Percentiles rank a stretch among this genome's conserved stretches.
Conservation (phyloP, 2,329 filamentous ascomycete species). For the Colletotrichum eleusines region DNA sequence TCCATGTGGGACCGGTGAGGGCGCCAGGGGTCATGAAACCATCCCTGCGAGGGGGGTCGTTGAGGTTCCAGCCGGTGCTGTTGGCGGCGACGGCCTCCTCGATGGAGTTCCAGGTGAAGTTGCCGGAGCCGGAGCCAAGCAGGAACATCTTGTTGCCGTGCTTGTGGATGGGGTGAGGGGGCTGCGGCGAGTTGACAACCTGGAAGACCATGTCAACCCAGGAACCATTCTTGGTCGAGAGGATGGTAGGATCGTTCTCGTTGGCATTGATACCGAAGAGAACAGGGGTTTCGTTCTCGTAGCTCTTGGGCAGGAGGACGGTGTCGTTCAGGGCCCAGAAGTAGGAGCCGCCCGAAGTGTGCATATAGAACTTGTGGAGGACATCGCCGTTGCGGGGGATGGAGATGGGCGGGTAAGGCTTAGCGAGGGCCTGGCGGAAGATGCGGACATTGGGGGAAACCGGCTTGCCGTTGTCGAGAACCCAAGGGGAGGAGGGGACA, state of each 20-base stretch:
- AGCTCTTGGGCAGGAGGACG: constrained; percentile 53
- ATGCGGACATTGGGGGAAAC: constrained; percentile 55
- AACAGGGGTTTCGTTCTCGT: constrained; percentile 56
- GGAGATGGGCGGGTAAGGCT: constrained; percentile 61
- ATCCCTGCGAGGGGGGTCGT: constrained; percentile 66
- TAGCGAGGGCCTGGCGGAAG: constrained; percentile 57
- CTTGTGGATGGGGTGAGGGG: constrained; percentile 73
- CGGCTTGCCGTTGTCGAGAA: constrained; percentile 62
- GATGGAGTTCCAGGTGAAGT: constrained; percentile 65
- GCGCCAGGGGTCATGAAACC: constrained; percentile 55
- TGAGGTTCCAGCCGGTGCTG: constrained; percentile 68
- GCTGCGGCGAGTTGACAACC: constrained; percentile 59
- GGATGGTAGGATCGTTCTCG: constrained; percentile 57
- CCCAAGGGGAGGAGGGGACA: constrained; percentile 55
- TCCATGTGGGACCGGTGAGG: constrained; percentile 54
- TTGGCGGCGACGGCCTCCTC: constrained; percentile 62
- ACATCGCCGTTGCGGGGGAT: constrained; percentile 58
- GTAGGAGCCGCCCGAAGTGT: constrained; percentile 58
- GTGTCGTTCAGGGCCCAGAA: constrained; percentile 66
- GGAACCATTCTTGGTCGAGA: constrained; percentile 58
- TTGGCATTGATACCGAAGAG: constrained; percentile 58
- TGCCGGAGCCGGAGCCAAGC: constrained; percentile 64
- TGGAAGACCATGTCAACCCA: constrained; percentile 70
- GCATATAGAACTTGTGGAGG: constrained; percentile 59
- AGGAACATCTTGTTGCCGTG: constrained; percentile 71